Evolutionary conservation across 176 grass and related monocot species (phyloP).

Genomic region (Aegilops umbellulata): DNA sequence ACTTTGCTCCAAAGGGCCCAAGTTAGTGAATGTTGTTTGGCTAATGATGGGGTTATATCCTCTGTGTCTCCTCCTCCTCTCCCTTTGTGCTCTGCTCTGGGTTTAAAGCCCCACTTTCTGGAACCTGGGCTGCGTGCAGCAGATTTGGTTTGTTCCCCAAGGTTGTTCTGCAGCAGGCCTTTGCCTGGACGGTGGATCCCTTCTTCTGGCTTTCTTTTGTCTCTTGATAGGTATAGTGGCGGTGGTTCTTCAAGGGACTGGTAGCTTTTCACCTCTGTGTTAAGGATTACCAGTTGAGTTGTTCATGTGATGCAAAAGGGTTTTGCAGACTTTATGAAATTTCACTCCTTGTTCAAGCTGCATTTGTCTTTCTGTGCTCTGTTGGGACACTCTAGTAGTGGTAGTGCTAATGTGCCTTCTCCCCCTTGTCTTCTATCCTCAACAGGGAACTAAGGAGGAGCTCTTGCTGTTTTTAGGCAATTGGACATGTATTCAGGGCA

Average conservation of each 20-base stretch:
- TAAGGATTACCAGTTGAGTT: conserved; percentile 47
- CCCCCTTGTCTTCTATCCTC: conserved; percentile 28
- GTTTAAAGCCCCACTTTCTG: conserved; percentile 70
- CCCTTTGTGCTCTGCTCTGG: conserved; percentile 59
- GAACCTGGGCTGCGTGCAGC: conserved; percentile 22
- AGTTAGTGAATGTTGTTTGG: conserved; percentile 27
- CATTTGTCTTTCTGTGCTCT: conserved; percentile 5
- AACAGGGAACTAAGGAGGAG: conserved; percentile 27
- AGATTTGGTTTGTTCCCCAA: conserved; percentile 54
- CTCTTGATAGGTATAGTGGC: conserved; percentile 34
- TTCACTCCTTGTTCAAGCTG: conserved; percentile 24
- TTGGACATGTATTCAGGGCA: conserved; percentile 62
- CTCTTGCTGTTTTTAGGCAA: conserved; percentile 10
- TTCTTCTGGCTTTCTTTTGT: conserved; percentile 38
- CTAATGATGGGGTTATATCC: conserved; percentile 54
- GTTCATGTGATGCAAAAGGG: conserved; percentile 47
- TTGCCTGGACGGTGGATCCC: conserved; percentile 47
- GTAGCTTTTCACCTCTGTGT: conserved; percentile 50
- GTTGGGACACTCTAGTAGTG: conserved; percentile 6
- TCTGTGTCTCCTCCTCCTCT: conserved; percentile 18
- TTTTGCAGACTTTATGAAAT: conserved; percentile 35
- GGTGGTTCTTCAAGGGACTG: conserved; percentile 44
- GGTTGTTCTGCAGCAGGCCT: conserved; percentile 33
- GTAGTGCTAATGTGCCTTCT: conserved; percentile 23
- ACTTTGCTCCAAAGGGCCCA: conserved; percentile 42